Evolutionary conservation across 2,329 filamentous ascomycete species (phyloP), one percentile per base, ranked within the genome.

Genomic region (Diaporthe ampelina): DNA sequence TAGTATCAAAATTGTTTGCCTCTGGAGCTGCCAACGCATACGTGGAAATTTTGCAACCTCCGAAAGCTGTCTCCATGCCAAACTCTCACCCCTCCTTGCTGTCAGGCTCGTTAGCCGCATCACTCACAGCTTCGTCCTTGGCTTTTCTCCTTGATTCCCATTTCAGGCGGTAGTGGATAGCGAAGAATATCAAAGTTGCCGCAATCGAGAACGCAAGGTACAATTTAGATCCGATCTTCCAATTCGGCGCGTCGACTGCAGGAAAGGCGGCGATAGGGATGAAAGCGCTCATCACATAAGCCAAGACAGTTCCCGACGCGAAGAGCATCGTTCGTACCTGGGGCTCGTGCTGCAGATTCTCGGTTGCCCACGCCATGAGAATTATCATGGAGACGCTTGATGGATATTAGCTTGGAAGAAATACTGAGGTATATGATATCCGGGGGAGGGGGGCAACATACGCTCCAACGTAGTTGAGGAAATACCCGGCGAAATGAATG

Each of bases 301-400:
- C 72, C 9, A 74, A 15, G n/a, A 74, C 48, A 1, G 72, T 74
- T 7, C 72, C 72, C 10, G 26, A 59, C n/a, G 72, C 72, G 35
- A 74, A 74, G 37, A 74, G 54, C 24, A 74, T 57, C 2, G 72
- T 74, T 5, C 72, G 72, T 13, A 74, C 37, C 29, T 74, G 61
- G 2, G 72, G 72, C 45, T 74, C 65, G 6, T 58, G 43, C 26
- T 74, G 63, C 19, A 74, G 65, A 40, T 70, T 68, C 56, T 68
- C 54, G 4, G 72, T 58, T 1, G 63, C 72, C 72, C 72, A 74
- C 15, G 72, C 54, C 32, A 57, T 54, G 19, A 74, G 40, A 24
- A 74, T 45, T 37, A 74, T 70, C 26, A 59, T 74, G 3, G 72
- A 59, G 3, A 74, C 35, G n/a, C 70, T 72, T 48, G 5, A 2